phyloP scores from a whole-genome alignment of 2,329 filamentous ascomycete species.

The Exophiala sp. region DNA sequence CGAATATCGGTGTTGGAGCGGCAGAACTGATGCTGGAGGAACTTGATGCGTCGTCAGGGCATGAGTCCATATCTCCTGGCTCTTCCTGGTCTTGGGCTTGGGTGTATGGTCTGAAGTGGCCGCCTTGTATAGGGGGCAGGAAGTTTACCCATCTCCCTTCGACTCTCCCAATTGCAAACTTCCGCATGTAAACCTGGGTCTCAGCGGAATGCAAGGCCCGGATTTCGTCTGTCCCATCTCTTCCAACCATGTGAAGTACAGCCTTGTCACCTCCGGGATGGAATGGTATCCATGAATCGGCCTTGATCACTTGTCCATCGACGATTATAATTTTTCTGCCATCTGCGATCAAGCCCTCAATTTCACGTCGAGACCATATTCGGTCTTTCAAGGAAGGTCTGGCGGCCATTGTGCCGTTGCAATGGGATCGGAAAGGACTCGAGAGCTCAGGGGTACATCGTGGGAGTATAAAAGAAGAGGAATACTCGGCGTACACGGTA shows the following conservation, averaged over 20 bases:
- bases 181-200: conserved; percentile 67
- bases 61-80: conserved; percentile 33
- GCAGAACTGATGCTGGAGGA: conserved; percentile 21
- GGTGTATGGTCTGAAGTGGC: conserved; percentile 53
- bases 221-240: conserved; percentile 91
- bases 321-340: conserved; percentile 75
- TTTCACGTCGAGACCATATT: conserved; percentile 56
- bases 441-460: background rate
- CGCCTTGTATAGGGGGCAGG: conserved; percentile 83
- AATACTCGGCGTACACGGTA: background rate
- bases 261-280: conserved; percentile 90
- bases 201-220: conserved; percentile 77
- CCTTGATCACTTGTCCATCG: conserved; percentile 73
- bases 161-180: conserved; percentile 76
- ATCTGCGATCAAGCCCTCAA: conserved; percentile 77
- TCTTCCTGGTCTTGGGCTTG: conserved; percentile 33
- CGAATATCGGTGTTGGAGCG: conserved; percentile 64
- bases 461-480: background rate
- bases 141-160: conserved; percentile 84
- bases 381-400: conserved; percentile 38
- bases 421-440: background rate
- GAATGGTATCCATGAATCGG: conserved; percentile 80
- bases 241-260: conserved; percentile 86
- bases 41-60: conserved; percentile 18
- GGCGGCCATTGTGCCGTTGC: conserved; percentile 9